Evolutionary conservation across 768 basidiomycete species (phyloP).

Genomic region (Tricholoma saponaceum): DNA sequence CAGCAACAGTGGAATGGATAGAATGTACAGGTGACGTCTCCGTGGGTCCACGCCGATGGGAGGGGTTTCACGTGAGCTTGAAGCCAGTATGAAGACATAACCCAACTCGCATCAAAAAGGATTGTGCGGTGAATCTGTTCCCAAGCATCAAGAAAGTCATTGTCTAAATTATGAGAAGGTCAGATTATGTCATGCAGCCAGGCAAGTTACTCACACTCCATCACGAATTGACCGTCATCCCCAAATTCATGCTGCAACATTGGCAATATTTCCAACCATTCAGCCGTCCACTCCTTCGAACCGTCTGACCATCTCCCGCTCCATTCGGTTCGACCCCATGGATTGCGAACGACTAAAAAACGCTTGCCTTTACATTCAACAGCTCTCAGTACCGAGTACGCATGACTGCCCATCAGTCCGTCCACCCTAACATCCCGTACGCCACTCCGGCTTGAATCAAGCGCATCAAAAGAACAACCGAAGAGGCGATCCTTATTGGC

Average conservation of each 20-base stretch:
- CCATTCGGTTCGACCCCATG: constrained; percentile 40
- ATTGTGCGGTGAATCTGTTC: constrained; percentile 43
- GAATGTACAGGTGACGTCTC: constrained; percentile 50
- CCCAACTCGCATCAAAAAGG: constrained; percentile 48
- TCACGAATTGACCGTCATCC: constrained; percentile 39
- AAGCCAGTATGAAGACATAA: constrained; percentile 49
- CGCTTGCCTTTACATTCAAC: constrained; percentile 36
- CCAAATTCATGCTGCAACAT: constrained; percentile 34
- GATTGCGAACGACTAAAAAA: constrained; percentile 42
- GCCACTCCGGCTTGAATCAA: constrained; percentile 24
- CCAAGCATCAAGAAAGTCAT: constrained; percentile 44
- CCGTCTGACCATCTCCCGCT: constrained; percentile 40
- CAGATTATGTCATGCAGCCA: not conserved
- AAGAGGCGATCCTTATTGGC: constrained; percentile 52
- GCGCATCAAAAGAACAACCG: constrained; percentile 42
- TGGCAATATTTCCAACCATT: constrained; percentile 34
- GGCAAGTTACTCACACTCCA: constrained; percentile 29
- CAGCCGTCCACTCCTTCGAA: constrained; percentile 37
- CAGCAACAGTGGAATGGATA: not conserved
- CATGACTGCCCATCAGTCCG: constrained; percentile 33
- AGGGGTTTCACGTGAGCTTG: constrained; percentile 36
- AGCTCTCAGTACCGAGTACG: constrained; percentile 39
- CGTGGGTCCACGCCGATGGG: constrained; percentile 47
- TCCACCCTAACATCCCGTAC: constrained; percentile 19
- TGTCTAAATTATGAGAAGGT: constrained; percentile 28